Evolutionary conservation across 148 eudicot genomes (phyloP), one percentile per base, ranked within the genome.

Genomic region (Spergularia marina): DNA sequence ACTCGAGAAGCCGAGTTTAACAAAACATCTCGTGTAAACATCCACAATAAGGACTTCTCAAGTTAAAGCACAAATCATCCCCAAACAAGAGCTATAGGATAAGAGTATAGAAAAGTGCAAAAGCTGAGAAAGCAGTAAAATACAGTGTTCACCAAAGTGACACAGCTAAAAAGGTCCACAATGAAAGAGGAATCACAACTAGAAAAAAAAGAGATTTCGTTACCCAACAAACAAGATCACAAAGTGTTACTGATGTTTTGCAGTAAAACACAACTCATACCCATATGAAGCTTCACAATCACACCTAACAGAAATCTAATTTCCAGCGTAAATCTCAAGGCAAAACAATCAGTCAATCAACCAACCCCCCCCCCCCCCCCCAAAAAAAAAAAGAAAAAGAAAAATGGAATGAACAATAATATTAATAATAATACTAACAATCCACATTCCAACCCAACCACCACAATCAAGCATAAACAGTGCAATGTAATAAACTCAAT

Each of bases 281-380:
- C 53, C 54, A 71, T 12, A 65, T 70, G 66, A 53, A 51, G 17
- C 67, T 57, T 76, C 80, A 66, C 79, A 72, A 65, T 76, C 70
- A 63, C 62, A 55, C 59, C 25, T 53, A 74, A 59, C 69, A 65
- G 36, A 71, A 56, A 41, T 23, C 61, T 15, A 67, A 79, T 57
- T 73, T n/a, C 52, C 62, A 80, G 75, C 78, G 52, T 70, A 61
- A 62, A 61, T 75, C 72, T 80, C 75, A 80, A 75, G 66, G 59
- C 34, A 74, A 69, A 61, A 21, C 39, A 39, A 36, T 57, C 17
- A 70, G 39, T 10, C 60, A 44, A 63, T 57, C 17, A 70, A 53
- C 13, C 60, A 44, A 54, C 23, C 17, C 23, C 63, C 47, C 21
- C 3, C 47, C 21, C 3, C n/a, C n/a, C n/a, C n/a, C n/a, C n/a